Evolutionary conservation across 768 basidiomycete genomes (phyloP).

Genomic region (Auricularia cornea): DNA sequence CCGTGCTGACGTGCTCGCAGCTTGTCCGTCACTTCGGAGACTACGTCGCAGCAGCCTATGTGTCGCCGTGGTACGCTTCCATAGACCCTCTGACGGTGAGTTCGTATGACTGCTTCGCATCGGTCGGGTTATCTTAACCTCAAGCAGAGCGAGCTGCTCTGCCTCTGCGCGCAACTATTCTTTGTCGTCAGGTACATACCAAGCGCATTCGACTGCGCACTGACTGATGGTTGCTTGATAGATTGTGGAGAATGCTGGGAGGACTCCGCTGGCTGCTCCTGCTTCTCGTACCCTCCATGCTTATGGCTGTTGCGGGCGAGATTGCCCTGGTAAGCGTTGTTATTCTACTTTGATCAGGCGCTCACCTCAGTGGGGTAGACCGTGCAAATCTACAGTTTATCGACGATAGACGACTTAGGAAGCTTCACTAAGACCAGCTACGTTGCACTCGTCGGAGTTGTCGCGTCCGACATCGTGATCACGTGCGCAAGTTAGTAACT

Average conservation of each 20-base stretch:
- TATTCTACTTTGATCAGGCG: no score
- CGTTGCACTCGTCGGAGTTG: no score
- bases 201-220: no score
- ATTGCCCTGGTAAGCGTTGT: not conserved
- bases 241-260: not conserved
- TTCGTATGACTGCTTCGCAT: no score
- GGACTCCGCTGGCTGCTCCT: not conserved
- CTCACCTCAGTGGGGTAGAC: no score
- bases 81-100: not conserved
- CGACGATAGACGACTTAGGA: no score
- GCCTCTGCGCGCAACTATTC: not conserved
- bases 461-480: no score
- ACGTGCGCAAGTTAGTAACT: no score
- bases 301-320: not conserved
- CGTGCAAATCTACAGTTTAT: not conserved
- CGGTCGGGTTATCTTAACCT: not conserved
- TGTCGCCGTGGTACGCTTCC: not conserved
- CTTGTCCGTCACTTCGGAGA: not conserved
- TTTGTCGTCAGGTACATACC: not conserved
- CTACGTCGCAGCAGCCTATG: not conserved
- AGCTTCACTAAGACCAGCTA: no score
- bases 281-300: not conserved
- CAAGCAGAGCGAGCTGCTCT: not conserved
- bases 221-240: no score
- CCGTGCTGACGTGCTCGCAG: not conserved